These are phyloP conservation scores for Ashbya aceris DNA, from an alignment of 1,139 yeast species.

Conservation along the genomic window DNA sequence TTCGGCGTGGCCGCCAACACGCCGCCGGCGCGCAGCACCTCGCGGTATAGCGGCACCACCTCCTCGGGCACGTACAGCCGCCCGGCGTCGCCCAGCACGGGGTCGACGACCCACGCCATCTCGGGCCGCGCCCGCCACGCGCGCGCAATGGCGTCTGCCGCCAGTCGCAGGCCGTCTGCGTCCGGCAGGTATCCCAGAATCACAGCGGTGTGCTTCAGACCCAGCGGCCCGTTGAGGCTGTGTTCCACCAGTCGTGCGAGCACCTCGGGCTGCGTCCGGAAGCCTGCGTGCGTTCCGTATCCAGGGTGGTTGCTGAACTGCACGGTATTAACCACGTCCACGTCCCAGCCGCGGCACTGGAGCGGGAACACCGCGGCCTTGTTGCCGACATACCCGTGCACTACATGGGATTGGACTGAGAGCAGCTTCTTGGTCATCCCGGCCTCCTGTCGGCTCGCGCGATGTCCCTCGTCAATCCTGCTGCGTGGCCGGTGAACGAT, in stretches of 20 bases:
- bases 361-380: slow-evolving; percentile 73
- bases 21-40: slow-evolving; percentile 39
- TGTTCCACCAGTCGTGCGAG: slow-evolving; percentile 34
- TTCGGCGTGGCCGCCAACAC: slow-evolving; percentile 81
- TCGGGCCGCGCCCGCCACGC: slow-evolving; percentile 13
- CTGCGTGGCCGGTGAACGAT: not conserved
- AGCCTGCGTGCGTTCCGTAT: slow-evolving; percentile 49
- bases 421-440: slow-evolving; percentile 30
- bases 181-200: slow-evolving; percentile 69
- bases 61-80: slow-evolving; percentile 64
- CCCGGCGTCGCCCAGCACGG: slow-evolving; percentile 93
- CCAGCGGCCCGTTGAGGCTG: slow-evolving; percentile 40
- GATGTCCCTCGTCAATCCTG: not conserved
- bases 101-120: slow-evolving; percentile 64
- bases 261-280: slow-evolving; percentile 35
- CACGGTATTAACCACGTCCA: slow-evolving; percentile 71
- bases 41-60: slow-evolving; percentile 56
- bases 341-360: slow-evolving; percentile 76
- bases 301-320: slow-evolving; percentile 80
- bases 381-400: slow-evolving; percentile 82
- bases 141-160: slow-evolving; percentile 23
- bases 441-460: not conserved
- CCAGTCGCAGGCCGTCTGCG: slow-evolving; percentile 37
- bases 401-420: slow-evolving; percentile 72
- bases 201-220: slow-evolving; percentile 45